A percentile compares a stretch with the other conserved stretches of the same genome.
phyloP scores from a whole-genome alignment of 2,329 filamentous ascomycete genomes.

The Coniochaeta hoffmannii region DNA sequence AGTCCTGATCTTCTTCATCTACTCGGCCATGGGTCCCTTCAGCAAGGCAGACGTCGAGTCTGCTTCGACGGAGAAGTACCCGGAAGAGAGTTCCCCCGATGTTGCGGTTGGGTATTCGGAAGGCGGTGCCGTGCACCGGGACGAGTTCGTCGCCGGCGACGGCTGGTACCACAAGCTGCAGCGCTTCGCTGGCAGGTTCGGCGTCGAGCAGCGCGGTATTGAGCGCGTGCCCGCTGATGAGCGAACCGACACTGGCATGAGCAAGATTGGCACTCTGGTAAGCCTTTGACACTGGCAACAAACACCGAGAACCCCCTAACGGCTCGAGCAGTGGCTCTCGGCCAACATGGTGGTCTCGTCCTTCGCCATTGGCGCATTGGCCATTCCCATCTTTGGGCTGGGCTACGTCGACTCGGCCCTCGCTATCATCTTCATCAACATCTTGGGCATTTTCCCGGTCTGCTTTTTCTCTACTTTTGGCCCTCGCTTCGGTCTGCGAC shows the following conservation, averaged over 20 bases:
- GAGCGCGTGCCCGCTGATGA: slow-evolving; percentile 67
- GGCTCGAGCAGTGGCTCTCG: slow-evolving; percentile 55
- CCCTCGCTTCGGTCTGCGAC: slow-evolving; percentile 64
- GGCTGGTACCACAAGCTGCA: slow-evolving; percentile 36
- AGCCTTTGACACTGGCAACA: slow-evolving; percentile 14
- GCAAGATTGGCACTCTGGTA: slow-evolving; percentile 67
- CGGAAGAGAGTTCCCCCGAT: slow-evolving; percentile 5
- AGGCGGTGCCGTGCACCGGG: slow-evolving; percentile 14
- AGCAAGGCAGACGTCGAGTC: background rate
- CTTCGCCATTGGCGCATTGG: slow-evolving; percentile 68
- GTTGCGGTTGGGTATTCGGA: slow-evolving; percentile 12
- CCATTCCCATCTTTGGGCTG: slow-evolving; percentile 58
- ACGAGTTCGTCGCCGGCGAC: slow-evolving; percentile 13
- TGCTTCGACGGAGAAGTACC: slow-evolving; percentile 1
- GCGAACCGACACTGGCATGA: slow-evolving; percentile 55
- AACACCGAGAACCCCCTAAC: background rate
- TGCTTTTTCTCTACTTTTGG: slow-evolving; percentile 75
- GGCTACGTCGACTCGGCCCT: slow-evolving; percentile 68
- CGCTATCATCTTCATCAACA: slow-evolving; percentile 67
- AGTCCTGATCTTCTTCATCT: background rate
- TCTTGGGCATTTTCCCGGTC: slow-evolving; percentile 64
- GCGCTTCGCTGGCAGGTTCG: slow-evolving; percentile 54
- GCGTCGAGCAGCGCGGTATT: slow-evolving; percentile 68
- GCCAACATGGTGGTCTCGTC: slow-evolving; percentile 73
- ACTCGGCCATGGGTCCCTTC: background rate